Percentiles rank a stretch among this genome's conserved stretches.
Evolutionary conservation across 495 filamentous ascomycete species (phyloP).

Genomic region (Aspergillus avenaceus): DNA sequence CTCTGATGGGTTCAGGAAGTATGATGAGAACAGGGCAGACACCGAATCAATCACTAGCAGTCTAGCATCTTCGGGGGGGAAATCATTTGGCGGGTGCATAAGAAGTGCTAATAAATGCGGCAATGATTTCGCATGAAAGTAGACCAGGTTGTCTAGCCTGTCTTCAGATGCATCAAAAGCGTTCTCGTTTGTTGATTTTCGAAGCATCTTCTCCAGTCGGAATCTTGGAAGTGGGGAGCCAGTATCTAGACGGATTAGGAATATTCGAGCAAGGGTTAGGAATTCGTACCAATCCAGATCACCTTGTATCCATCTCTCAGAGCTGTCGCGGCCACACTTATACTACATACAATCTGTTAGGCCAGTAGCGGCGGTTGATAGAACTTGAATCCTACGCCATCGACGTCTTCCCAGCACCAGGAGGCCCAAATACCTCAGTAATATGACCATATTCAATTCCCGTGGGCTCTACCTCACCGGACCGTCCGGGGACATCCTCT

Average conservation of each 20-base stretch:
- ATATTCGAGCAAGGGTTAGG: neutral
- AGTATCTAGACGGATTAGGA: constrained; percentile 37
- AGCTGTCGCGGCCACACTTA: constrained; percentile 64
- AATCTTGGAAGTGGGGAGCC: constrained; percentile 37
- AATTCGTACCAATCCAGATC: constrained; percentile 79
- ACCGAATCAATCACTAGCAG: constrained; percentile 76
- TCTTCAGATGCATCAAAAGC: constrained; percentile 11
- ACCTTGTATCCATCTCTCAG: constrained; percentile 60
- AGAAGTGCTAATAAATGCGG: constrained; percentile 76
- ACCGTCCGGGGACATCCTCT: constrained; percentile 5
- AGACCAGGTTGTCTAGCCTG: constrained; percentile 31
- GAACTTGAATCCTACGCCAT: constrained; percentile 55
- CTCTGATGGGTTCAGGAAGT: constrained; percentile 57
- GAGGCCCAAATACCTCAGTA: constrained; percentile 86
- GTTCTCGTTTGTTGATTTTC: neutral
- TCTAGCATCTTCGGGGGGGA: constrained; percentile 55
- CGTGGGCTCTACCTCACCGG: constrained; percentile 13
- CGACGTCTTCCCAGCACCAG: constrained; percentile 81
- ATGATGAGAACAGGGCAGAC: constrained; percentile 66
- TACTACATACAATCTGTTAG: constrained; percentile 37
- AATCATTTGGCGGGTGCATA: constrained; percentile 52
- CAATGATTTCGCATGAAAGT: constrained; percentile 52
- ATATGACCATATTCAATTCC: constrained; percentile 70
- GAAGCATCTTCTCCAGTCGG: constrained; percentile 37
- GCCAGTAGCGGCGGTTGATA: neutral